Conservation (phyloP, 2,329 filamentous ascomycete genomes). For the Colletotrichum plurivorum region DNA sequence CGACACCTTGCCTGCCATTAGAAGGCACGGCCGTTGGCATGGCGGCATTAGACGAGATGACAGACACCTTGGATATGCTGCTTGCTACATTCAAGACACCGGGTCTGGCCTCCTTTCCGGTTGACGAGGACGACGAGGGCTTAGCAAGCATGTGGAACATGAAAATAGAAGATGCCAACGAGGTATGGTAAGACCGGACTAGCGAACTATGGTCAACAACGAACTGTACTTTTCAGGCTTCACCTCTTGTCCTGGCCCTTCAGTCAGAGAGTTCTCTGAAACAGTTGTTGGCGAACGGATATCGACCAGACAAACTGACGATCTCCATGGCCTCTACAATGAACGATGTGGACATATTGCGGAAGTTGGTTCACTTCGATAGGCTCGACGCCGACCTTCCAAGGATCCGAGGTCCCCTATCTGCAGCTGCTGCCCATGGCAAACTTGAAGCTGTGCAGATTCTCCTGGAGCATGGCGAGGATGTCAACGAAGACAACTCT, state of each 20-base stretch:
- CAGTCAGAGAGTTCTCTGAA: background rate
- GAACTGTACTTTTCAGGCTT: background rate
- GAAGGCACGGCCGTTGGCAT: background rate
- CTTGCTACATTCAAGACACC: background rate
- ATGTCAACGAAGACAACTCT: background rate
- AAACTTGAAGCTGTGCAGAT: background rate
- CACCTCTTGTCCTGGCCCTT: background rate
- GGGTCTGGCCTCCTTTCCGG: background rate
- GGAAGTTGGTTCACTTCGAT: background rate
- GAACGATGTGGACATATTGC: background rate
- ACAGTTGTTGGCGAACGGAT: background rate
- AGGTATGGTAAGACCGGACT: too few species aligned
- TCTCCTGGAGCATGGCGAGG: background rate
- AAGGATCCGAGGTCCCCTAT: background rate
- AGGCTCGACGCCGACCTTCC: background rate
- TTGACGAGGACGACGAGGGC: background rate
- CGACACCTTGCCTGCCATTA: background rate
- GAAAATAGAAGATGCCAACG: too few species aligned
- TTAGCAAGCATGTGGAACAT: too few species aligned
- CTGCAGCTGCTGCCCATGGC: rapidly evolving
- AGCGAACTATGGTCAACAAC: too few species aligned
- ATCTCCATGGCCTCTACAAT: background rate
- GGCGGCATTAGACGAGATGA: background rate
- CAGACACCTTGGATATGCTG: background rate
- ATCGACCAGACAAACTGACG: background rate